Conservation (phyloP, 2,329 filamentous ascomycete species). For the Aspergillus sp. region DNA sequence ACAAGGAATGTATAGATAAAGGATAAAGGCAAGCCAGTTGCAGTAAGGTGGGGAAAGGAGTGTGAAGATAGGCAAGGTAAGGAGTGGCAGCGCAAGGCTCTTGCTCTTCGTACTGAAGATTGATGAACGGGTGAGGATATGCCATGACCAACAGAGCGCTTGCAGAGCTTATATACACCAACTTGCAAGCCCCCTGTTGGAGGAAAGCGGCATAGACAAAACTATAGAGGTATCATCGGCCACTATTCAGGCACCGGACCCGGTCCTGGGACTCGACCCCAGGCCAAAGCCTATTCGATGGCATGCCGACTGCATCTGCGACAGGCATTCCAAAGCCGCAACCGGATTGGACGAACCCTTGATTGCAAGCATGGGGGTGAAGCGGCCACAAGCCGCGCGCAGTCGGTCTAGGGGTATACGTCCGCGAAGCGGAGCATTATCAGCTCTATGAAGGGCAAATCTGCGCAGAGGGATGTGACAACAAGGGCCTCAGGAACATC, state of each 20-base stretch:
- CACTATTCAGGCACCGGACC: constrained; percentile 29
- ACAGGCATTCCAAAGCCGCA: neutral
- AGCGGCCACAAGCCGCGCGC: neutral
- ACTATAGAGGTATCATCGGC: constrained; percentile 19
- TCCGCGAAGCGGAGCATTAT: neutral
- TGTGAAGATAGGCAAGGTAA: neutral
- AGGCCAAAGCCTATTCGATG: neutral
- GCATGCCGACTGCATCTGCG: neutral
- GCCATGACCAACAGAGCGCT: neutral
- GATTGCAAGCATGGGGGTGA: neutral
- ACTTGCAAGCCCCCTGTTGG: neutral
- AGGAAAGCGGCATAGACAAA: constrained; percentile 1
- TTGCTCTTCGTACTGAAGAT: neutral
- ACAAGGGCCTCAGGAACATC: neutral
- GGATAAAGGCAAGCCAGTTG: constrained; percentile 2
- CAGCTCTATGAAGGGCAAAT: neutral
- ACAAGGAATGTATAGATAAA: constrained; percentile 10
- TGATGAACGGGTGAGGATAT: neutral
- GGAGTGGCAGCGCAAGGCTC: constrained; percentile 2
- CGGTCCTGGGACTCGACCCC: constrained; percentile 20
- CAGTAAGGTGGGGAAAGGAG: neutral
- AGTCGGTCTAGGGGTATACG: neutral
- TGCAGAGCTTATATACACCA: constrained; percentile 8
- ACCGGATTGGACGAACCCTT: neutral
- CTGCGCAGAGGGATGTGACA: neutral